Percentiles rank a stretch among this genome's conserved stretches.
phyloP scores from a whole-genome alignment of 2,329 filamentous ascomycete genomes.

The Colletotrichum gloeosporioides region DNA sequence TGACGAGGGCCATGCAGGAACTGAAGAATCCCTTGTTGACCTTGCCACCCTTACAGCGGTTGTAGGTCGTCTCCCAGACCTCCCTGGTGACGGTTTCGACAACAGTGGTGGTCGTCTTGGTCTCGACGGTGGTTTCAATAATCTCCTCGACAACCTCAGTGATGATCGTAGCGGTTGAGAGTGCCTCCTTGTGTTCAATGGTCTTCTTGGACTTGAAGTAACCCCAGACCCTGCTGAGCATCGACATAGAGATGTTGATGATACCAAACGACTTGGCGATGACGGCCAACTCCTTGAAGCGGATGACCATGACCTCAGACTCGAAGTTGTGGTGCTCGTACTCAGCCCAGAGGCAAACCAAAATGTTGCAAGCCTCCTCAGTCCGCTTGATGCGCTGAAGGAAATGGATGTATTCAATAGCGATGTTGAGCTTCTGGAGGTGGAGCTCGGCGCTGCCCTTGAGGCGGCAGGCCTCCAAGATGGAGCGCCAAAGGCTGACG shows the following conservation, averaged over 20 bases:
- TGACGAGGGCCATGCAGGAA: constrained; percentile 37
- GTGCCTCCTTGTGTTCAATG: constrained; percentile 35
- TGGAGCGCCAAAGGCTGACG: constrained; percentile 43
- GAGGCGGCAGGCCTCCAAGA: constrained; percentile 35
- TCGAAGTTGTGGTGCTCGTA: constrained; percentile 40
- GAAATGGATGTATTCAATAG: constrained; percentile 41
- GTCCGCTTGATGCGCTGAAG: constrained; percentile 33
- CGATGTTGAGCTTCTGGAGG: constrained; percentile 41
- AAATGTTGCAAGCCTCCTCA: constrained; percentile 42
- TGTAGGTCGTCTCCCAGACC: constrained; percentile 39
- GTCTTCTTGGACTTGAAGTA: constrained; percentile 42
- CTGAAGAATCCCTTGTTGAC: constrained; percentile 39
- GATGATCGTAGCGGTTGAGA: constrained; percentile 38
- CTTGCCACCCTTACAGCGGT: constrained; percentile 37
- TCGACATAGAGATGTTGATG: constrained; percentile 35
- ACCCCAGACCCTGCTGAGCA: constrained; percentile 42
- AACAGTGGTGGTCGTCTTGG: constrained; percentile 37
- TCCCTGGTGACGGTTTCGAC: constrained; percentile 39
- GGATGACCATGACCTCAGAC: constrained; percentile 35
- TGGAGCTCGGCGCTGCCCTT: constrained; percentile 37
- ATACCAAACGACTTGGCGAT: constrained; percentile 38
- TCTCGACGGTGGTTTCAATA: constrained; percentile 35
- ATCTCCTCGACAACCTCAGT: constrained; percentile 45
- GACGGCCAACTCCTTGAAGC: constrained; percentile 38
- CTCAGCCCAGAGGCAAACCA: constrained; percentile 45